Percentiles rank a stretch among this genome's conserved stretches.
These are phyloP conservation scores for Penicillium turbatum DNA, from an alignment of 495 filamentous ascomycete genomes.

Conservation along the genomic window DNA sequence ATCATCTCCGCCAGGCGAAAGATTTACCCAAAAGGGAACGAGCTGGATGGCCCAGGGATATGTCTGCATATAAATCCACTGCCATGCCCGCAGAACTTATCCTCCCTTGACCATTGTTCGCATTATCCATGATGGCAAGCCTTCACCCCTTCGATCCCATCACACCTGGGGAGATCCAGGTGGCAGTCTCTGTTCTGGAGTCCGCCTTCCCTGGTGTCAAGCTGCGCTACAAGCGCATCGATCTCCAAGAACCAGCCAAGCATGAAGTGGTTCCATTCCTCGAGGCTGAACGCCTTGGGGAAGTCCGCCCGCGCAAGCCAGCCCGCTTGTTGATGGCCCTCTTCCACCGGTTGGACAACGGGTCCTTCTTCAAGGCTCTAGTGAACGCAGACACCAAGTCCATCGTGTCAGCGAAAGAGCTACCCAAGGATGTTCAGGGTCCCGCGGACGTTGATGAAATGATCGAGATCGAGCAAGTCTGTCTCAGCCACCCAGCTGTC, in stretches of 20 bases:
- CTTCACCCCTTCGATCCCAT: constrained; percentile 45
- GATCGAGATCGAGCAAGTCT: constrained; percentile 38
- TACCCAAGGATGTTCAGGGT: constrained; percentile 40
- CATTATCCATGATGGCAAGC: constrained; percentile 19
- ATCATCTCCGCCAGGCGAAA: constrained; percentile 11
- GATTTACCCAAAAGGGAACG: constrained; percentile 18
- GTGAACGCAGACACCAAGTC: constrained; percentile 41
- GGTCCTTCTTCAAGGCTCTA: constrained; percentile 40
- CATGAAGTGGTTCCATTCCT: constrained; percentile 41
- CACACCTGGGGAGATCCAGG: constrained; percentile 39
- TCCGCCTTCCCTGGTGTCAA: constrained; percentile 37
- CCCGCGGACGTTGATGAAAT: constrained; percentile 42
- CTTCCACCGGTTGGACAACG: constrained; percentile 41
- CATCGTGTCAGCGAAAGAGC: constrained; percentile 35
- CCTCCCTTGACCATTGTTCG: neutral
- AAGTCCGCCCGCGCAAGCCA: constrained; percentile 33
- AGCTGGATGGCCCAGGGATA: neutral
- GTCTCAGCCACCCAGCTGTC: constrained; percentile 38
- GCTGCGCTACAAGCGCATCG: constrained; percentile 44
- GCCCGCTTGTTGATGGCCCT: constrained; percentile 38
- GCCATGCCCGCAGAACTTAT: neutral
- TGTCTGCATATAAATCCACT: neutral
- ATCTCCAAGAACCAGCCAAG: constrained; percentile 42
- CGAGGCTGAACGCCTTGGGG: constrained; percentile 36
- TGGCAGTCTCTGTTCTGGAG: constrained; percentile 38